Conservation (phyloP, 2,329 filamentous ascomycete genomes). For the Lachnellula willkommii region DNA sequence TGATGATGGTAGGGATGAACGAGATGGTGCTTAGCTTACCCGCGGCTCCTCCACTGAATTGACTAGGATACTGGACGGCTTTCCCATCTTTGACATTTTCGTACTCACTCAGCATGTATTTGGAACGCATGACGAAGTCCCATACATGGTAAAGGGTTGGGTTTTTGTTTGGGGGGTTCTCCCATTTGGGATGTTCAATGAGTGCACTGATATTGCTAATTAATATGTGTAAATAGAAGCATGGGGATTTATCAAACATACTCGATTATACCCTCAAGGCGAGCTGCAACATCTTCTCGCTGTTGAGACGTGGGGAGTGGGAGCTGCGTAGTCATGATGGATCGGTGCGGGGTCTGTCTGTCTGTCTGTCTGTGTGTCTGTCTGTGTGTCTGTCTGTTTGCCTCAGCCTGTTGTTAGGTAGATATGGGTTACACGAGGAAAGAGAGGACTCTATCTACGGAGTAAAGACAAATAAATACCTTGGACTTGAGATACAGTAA, state of each 20-base stretch:
- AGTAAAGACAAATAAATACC: too few relatives aligned
- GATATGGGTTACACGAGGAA: background rate
- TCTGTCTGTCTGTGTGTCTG: background rate
- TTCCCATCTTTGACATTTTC: conserved; percentile 35
- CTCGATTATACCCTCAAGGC: conserved; percentile 8
- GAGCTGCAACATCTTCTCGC: conserved; percentile 1
- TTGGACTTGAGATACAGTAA: too few relatives aligned
- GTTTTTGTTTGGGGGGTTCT: conserved; percentile 23
- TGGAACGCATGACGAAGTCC: conserved; percentile 39
- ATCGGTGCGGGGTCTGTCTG: background rate
- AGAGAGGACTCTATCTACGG: too few relatives aligned
- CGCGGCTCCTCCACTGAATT: conserved; percentile 27
- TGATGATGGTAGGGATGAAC: background rate
- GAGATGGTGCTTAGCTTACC: conserved; percentile 4
- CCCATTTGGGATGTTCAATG: conserved; percentile 17
- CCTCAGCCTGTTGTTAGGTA: too few relatives aligned
- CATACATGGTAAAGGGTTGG: conserved; percentile 36
- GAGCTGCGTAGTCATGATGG: conserved; percentile 1
- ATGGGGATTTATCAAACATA: background rate
- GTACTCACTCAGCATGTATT: conserved; percentile 39
- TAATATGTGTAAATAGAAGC: background rate
- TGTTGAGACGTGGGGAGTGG: conserved; percentile 10
- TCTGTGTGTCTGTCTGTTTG: background rate
- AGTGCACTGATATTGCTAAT: conserved; percentile 12
- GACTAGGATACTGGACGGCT: conserved; percentile 32